Conservation (phyloP, 108 stramenopile species). For the Cyclotella baltica region DNA sequence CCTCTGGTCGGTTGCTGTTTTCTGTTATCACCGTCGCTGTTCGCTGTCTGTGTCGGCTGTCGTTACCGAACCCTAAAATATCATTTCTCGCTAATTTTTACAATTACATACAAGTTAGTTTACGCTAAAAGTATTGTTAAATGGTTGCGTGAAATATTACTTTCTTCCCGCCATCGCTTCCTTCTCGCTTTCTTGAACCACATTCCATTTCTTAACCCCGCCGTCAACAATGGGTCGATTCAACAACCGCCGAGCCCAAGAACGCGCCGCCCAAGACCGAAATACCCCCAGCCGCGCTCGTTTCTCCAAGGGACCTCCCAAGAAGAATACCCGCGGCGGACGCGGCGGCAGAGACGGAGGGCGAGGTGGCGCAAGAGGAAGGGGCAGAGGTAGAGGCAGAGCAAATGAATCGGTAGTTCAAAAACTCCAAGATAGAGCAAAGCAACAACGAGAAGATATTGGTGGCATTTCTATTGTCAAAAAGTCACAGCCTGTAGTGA, state of each 20-base stretch:
- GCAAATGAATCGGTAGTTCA: slow-evolving; percentile 58
- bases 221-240: slow-evolving; percentile 14
- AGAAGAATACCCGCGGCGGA: slow-evolving; percentile 43
- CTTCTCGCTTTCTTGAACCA: no score
- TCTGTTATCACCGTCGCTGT: no score
- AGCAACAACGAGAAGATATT: slow-evolving; percentile 22
- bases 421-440: slow-evolving; percentile 51
- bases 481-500: slow-evolving; percentile 1
- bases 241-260: slow-evolving; percentile 71
- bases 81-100: no score
- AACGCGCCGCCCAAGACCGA: slow-evolving; percentile 62
- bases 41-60: no score
- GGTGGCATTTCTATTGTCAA: slow-evolving; percentile 38
- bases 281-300: slow-evolving; percentile 69
- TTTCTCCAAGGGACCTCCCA: slow-evolving; percentile 69
- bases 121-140: no score
- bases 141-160: no score
- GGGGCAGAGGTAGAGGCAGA: slow-evolving; percentile 28
- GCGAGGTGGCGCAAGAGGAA: slow-evolving; percentile 29
- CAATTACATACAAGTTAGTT: no score
- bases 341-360: slow-evolving; percentile 18
- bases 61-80: no score
- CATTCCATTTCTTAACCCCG: no score
- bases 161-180: no score
- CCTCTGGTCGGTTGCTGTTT: no score